A percentile compares a stretch with the other conserved stretches of the same genome.
Conservation (phyloP, 139 green algal genomes). For the Haematococcus sp. region DNA sequence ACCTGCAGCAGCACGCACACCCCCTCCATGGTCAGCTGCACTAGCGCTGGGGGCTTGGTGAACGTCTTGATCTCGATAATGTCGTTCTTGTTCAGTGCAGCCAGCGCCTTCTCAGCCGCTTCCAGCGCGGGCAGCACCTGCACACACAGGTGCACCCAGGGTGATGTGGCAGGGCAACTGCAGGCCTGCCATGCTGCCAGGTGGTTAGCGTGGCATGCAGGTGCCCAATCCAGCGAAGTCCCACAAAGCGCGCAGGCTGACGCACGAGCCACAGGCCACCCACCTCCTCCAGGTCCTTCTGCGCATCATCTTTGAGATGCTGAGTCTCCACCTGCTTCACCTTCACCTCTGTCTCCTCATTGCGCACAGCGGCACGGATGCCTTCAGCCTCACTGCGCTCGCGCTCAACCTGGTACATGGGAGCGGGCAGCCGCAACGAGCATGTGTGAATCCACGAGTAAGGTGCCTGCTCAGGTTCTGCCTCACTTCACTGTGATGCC, state of each 20-base stretch:
- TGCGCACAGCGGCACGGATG: conserved; percentile 55
- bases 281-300: conserved; percentile 72
- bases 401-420: conserved; percentile 36
- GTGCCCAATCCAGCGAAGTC: no score
- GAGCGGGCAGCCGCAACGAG: no score
- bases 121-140: conserved; percentile 73
- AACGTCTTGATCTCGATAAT: conserved; percentile 87
- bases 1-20: conserved; percentile 64
- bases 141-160: no score
- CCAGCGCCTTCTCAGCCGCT: conserved; percentile 67
- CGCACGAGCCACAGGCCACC: no score
- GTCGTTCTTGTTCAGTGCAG: conserved; percentile 79
- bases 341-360: conserved; percentile 63
- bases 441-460: no score
- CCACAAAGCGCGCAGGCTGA: no score
- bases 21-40: conserved; percentile 72
- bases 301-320: conserved; percentile 63
- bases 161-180: not conserved
- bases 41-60: conserved; percentile 71
- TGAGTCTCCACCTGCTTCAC: conserved; percentile 25
- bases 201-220: no score
- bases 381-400: conserved; percentile 64
- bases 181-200: no score
- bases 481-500: not conserved
- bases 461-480: not conserved